Evolutionary conservation across 1,139 yeast genomes (phyloP).

Genomic region (Yamadazyma atmosphaerica): DNA sequence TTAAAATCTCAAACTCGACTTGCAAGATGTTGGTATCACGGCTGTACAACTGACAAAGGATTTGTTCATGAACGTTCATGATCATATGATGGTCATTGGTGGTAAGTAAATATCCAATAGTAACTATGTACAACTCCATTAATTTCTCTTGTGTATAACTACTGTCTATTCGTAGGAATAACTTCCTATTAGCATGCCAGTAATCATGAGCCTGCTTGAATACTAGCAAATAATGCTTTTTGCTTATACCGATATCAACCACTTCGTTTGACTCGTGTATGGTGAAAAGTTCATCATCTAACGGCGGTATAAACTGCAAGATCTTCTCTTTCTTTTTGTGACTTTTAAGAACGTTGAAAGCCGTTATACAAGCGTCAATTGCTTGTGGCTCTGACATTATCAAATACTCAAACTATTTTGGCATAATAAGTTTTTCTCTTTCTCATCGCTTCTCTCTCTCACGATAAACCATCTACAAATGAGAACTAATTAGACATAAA

Average conservation of each 20-base stretch:
- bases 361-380: slow-evolving; percentile 3
- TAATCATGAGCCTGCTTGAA: slow-evolving; percentile 36
- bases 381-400: not conserved
- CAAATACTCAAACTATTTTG: not conserved
- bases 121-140: slow-evolving; percentile 21
- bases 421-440: slow-evolving; percentile 4
- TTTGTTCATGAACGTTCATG: slow-evolving; percentile 29
- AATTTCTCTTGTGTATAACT: not conserved
- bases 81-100: slow-evolving; percentile 45
- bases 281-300: not conserved
- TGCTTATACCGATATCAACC: slow-evolving; percentile 38
- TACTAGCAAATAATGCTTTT: slow-evolving; percentile 27
- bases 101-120: slow-evolving; percentile 37
- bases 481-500: not conserved
- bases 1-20: slow-evolving; percentile 31
- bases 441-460: slow-evolving; percentile 10
- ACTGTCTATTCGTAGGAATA: not conserved
- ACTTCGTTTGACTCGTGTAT: slow-evolving; percentile 6
- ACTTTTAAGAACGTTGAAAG: slow-evolving; percentile 11
- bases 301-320: slow-evolving; percentile 8
- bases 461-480: not conserved
- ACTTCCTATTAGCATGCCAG: slow-evolving; percentile 25
- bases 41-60: slow-evolving; percentile 18
- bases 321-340: slow-evolving; percentile 7
- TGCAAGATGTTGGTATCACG: slow-evolving; percentile 14